Conservation (phyloP, 345 rosid genomes). For the Euphorbia pulcherrima region DNA sequence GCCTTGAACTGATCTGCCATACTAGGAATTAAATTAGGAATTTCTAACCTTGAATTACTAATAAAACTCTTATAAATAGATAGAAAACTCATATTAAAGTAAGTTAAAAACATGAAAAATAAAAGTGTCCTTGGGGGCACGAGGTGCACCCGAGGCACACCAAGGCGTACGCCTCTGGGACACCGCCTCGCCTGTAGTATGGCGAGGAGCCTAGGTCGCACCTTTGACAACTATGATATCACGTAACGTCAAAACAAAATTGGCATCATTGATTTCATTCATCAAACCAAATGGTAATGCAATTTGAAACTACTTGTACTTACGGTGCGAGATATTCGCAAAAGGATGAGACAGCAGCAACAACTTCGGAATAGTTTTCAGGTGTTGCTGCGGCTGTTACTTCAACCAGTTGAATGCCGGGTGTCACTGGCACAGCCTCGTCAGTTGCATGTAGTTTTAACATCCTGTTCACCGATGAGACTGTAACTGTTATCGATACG, state of each 20-base stretch:
- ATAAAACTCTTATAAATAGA: too few relatives aligned
- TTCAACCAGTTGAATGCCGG: constrained; percentile 95
- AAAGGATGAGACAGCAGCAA: constrained; percentile 68
- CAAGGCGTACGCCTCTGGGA: too few relatives aligned
- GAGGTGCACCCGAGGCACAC: too few relatives aligned
- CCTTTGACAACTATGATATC: too few relatives aligned
- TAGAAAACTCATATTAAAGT: too few relatives aligned
- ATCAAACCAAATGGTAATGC: not conserved
- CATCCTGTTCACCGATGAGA: constrained; percentile 83
- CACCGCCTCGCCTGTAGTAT: too few relatives aligned
- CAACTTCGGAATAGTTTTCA: constrained; percentile 81
- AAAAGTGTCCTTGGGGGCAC: too few relatives aligned
- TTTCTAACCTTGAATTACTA: too few relatives aligned
- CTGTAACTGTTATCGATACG: constrained; percentile 67
- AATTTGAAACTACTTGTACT: constrained; percentile 23
- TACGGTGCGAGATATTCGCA: constrained; percentile 98
- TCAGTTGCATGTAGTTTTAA: constrained; percentile 74
- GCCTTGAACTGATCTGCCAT: too few relatives aligned
- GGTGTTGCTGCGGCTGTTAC: constrained; percentile 90
- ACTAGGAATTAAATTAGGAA: too few relatives aligned
- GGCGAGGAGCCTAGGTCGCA: too few relatives aligned
- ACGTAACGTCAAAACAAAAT: not conserved
- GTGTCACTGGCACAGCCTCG: constrained; percentile 88
- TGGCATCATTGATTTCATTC: not conserved
- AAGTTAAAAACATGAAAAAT: too few relatives aligned